Evolutionary conservation across 139 green algal genomes (phyloP), one percentile per base, ranked within the genome.

Genomic region (Raphidocelis subcapitata): DNA sequence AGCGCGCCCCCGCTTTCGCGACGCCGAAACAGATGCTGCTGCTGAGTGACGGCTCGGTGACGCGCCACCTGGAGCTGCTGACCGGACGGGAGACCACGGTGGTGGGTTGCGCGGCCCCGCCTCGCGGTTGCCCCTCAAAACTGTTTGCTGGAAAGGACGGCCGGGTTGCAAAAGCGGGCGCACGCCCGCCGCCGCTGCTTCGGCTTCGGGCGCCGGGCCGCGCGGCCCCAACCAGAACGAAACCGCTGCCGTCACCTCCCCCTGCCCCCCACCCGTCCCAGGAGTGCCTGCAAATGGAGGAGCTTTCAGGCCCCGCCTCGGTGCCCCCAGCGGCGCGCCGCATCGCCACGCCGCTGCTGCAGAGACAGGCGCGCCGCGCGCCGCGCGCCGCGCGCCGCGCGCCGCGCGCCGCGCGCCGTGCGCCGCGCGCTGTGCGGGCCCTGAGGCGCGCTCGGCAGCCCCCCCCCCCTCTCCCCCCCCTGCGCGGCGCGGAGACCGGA

Each of bases 11-110:
- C n/a, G n/a, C n/a, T n/a, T n/a, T n/a, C n/a, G n/a, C n/a, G n/a
- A n/a, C n/a, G n/a, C 62, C 21, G 1, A 0, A 52, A 41, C 59
- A 76, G 69, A 62, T 76, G 60, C 52, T 76, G 59, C 59, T 76
- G 2, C 79, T 99, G 3, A 96, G 87, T 75, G 95, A 99, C 76
- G 95, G 95, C 8, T 97, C 89, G n/a, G 94, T 99, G 4, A 99
- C 95, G 0, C 84, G 95, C 0, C 95, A 99, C 75, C 85, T 99
- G 67, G 86, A 98, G 84, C 59, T 69, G 20, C 57, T 76, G 8
- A 67, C 60, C 3, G 69, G 69, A 3, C 57, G 65, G 47, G 36
- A 65, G 47, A 47, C 67, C 2, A 29, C 60, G 23, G 86, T 87
- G 66, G 85, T 85, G 67, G 86, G 68, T 16, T 18, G 28, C 36